Percentiles rank a stretch among this genome's conserved stretches.
Evolutionary conservation across 2,329 filamentous ascomycete species (phyloP).

Genomic region (Gnomoniopsis smithogilvyi): DNA sequence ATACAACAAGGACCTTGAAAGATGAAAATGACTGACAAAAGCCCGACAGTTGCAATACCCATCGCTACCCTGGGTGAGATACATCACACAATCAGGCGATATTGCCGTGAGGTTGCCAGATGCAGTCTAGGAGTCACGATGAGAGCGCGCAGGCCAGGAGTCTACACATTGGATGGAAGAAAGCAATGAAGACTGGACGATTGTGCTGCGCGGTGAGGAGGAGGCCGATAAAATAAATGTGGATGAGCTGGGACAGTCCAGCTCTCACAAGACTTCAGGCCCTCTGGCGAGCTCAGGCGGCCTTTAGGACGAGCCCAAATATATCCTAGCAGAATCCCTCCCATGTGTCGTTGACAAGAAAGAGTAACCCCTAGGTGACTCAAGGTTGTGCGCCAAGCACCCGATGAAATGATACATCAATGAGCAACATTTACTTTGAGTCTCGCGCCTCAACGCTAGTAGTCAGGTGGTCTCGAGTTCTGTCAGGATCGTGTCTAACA

Average conservation of each 20-base stretch:
- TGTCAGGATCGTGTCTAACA: too few species aligned
- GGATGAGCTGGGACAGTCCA: not conserved
- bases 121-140: conserved; percentile 55
- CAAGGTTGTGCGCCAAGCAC: not conserved
- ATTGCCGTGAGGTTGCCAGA: conserved; percentile 96
- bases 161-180: not conserved
- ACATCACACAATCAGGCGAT: conserved; percentile 97
- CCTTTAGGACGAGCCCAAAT: not conserved
- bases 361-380: not conserved
- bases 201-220: not conserved
- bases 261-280: not conserved
- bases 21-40: conserved; percentile 5
- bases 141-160: not conserved
- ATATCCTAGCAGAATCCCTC: not conserved
- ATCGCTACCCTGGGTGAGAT: conserved; percentile 94
- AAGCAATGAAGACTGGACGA: not conserved
- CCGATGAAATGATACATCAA: too few species aligned
- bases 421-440: too few species aligned
- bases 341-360: not conserved
- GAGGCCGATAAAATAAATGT: not conserved
- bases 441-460: too few species aligned
- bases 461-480: too few species aligned
- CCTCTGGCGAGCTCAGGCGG: not conserved
- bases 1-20: not conserved
- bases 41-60: conserved; percentile 83